Evolutionary conservation across 139 green algal species (phyloP).

Genomic region (Chlorella sp.): DNA sequence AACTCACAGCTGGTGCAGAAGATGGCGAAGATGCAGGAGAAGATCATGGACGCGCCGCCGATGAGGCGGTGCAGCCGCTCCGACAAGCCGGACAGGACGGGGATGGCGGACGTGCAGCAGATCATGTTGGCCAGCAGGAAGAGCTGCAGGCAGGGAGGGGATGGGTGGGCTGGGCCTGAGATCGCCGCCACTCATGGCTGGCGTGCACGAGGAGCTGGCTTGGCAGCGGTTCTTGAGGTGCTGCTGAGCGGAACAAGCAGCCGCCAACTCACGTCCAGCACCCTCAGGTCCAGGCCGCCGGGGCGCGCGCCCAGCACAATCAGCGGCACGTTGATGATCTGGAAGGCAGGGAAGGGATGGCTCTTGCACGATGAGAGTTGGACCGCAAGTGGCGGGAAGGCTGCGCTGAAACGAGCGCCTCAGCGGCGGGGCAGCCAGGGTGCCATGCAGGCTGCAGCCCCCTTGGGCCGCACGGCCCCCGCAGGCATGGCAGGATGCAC

Average conservation of each 20-base stretch:
- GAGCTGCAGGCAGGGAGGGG: constrained; percentile 44
- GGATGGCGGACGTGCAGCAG: constrained; percentile 66
- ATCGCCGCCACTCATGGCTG: too few relatives aligned
- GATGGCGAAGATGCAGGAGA: constrained; percentile 39
- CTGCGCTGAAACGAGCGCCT: too few relatives aligned
- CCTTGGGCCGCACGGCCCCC: too few relatives aligned
- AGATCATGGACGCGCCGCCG: constrained; percentile 41
- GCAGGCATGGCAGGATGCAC: too few relatives aligned
- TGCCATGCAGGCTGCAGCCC: too few relatives aligned
- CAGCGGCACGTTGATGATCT: constrained; percentile 76
- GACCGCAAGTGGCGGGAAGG: too few relatives aligned
- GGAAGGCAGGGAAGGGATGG: too few relatives aligned
- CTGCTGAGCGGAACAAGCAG: background rate
- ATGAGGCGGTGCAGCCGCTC: constrained; percentile 22
- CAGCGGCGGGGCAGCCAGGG: too few relatives aligned
- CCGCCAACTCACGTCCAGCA: constrained; percentile 37
- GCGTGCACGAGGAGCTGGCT: too few relatives aligned
- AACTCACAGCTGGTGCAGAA: constrained; percentile 24
- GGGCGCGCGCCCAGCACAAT: constrained; percentile 54
- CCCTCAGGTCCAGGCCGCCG: constrained; percentile 45
- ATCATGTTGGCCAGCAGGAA: constrained; percentile 88
- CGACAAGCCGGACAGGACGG: constrained; percentile 60
- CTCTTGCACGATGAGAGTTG: too few relatives aligned
- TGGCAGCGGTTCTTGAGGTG: too few relatives aligned
- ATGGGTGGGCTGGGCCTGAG: background rate